Percentiles rank a stretch among this genome's conserved stretches.
These are phyloP conservation scores for Sclerotinia glacialis DNA, from an alignment of 2,329 filamentous ascomycete genomes.

Conservation along the genomic window DNA sequence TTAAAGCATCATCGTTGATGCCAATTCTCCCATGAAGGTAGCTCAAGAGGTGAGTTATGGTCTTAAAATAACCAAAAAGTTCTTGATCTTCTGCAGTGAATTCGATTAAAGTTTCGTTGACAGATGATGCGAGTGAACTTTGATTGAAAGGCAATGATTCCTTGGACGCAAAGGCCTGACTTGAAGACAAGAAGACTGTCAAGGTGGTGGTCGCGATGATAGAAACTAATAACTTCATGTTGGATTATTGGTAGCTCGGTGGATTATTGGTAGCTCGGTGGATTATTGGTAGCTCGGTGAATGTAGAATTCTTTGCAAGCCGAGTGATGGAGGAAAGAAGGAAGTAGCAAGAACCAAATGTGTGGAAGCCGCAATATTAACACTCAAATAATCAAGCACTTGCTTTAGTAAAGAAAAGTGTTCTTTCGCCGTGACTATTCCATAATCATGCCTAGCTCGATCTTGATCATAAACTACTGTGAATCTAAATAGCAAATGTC, in stretches of 20 bases:
- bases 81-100: not conserved
- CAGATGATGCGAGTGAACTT: not conserved
- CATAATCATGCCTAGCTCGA: not conserved
- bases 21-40: conserved; percentile 22
- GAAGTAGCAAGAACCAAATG: not conserved
- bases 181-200: not conserved
- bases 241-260: too few relatives aligned
- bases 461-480: not conserved
- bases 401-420: not conserved
- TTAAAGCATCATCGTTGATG: conserved; percentile 12
- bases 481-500: not conserved
- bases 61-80: conserved; percentile 12
- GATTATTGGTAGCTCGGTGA: not conserved
- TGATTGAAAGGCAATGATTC: not conserved
- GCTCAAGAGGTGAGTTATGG: conserved; percentile 9
- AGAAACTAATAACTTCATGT: not conserved
- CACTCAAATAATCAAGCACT: not conserved
- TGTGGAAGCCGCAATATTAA: not conserved
- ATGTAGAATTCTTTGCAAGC: not conserved
- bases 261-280: too few relatives aligned
- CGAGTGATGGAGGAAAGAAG: not conserved
- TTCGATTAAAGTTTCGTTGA: not conserved
- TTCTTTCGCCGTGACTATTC: not conserved
- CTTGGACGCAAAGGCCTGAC: not conserved
- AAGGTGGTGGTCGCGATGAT: not conserved